A percentile compares a stretch with the other conserved stretches of the same genome.
phyloP scores from a whole-genome alignment of 2,329 filamentous ascomycete genomes.

The Colletotrichum lindemuthianum region DNA sequence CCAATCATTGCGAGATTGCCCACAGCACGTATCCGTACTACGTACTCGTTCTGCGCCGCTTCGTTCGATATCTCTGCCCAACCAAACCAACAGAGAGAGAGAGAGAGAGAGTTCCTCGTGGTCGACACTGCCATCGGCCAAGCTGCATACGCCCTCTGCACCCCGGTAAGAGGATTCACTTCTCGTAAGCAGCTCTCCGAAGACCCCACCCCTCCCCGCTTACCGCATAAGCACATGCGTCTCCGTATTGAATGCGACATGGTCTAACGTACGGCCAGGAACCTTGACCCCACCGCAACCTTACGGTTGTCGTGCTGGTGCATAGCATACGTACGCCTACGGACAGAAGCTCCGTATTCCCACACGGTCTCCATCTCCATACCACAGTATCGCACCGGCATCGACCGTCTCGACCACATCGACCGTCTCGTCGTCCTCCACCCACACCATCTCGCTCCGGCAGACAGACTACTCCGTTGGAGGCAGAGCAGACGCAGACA shows the following conservation, averaged over 20 bases:
- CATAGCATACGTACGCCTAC: conserved; percentile 4
- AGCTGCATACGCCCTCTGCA: conserved; percentile 24
- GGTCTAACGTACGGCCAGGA: conserved; percentile 7
- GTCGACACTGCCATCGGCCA: conserved; percentile 16
- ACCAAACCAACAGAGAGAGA: conserved; percentile 1
- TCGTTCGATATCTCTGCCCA: conserved; percentile 11
- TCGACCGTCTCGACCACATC: conserved; percentile 12
- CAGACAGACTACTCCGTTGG: neutral
- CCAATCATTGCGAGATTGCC: conserved; percentile 5
- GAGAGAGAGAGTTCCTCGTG: neutral
- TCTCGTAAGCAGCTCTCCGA: neutral
- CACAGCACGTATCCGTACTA: conserved; percentile 3
- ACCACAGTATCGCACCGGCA: neutral
- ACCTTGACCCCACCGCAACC: conserved; percentile 13
- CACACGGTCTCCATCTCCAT: conserved; percentile 19
- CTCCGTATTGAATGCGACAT: conserved; percentile 3
- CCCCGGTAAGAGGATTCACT: conserved; percentile 21
- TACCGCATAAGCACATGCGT: conserved; percentile 5
- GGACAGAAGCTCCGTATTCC: neutral
- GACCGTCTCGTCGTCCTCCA: conserved; percentile 10
- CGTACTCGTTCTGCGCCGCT: conserved; percentile 7
- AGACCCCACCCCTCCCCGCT: neutral
- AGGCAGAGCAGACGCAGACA: neutral
- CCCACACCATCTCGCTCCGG: conserved; percentile 14
- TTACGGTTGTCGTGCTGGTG: conserved; percentile 9